Evolutionary conservation across 73 alveolate genomes (phyloP).

Genomic region (Paramecium tetraurelia): DNA sequence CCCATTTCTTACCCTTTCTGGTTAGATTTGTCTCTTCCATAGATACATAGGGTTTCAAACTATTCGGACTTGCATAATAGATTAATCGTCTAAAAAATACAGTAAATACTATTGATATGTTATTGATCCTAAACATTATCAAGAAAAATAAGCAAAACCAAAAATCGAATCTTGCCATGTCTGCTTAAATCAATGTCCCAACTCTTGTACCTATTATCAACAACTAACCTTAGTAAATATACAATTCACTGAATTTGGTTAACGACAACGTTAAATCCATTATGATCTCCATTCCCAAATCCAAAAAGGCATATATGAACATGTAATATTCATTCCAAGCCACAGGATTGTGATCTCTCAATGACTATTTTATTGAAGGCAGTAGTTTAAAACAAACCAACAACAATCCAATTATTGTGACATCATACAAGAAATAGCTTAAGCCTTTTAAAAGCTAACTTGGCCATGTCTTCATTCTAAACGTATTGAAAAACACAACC

Average conservation of each 20-base stretch:
- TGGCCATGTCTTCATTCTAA: constrained; percentile 44
- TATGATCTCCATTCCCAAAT: neutral
- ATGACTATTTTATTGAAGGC: neutral
- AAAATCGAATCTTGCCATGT: constrained; percentile 18
- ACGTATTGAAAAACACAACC: constrained; percentile 33
- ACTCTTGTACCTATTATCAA: constrained; percentile 25
- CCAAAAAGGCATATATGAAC: neutral
- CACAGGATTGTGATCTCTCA: neutral
- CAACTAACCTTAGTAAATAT: constrained; percentile 15
- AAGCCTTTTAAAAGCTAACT: neutral
- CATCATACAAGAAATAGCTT: neutral
- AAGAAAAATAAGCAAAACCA: constrained; percentile 37
- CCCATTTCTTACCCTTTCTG: neutral
- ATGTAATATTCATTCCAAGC: constrained; percentile 7
- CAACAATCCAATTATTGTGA: neutral
- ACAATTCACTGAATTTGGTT: constrained; percentile 1
- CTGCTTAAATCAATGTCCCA: neutral
- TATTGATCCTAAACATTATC: neutral
- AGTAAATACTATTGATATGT: neutral
- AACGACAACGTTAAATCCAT: neutral
- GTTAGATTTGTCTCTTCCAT: constrained; percentile 35
- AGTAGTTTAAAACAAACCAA: neutral
- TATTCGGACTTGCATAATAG: neutral
- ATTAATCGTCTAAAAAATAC: neutral
- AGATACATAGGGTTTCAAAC: neutral